Conservation (phyloP, 1,139 yeast genomes). For the Candida gigantensis region DNA sequence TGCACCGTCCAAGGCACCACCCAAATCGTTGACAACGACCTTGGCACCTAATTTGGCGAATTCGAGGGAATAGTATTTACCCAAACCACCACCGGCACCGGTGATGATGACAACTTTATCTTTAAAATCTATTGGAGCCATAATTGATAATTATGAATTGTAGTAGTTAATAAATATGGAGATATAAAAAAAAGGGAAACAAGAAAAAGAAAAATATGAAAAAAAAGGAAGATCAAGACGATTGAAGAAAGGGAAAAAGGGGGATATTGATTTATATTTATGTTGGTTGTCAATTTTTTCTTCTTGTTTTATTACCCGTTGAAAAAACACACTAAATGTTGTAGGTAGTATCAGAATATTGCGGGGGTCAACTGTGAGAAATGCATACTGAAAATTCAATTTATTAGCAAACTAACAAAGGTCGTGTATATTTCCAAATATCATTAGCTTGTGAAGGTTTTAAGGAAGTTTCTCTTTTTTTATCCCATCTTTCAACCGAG, state of each 20-base stretch:
- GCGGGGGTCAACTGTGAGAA: too few species aligned
- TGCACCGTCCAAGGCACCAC: constrained; percentile 77
- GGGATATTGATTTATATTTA: too few species aligned
- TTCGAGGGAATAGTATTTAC: constrained; percentile 82
- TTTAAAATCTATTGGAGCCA: constrained; percentile 55
- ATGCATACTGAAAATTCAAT: too few species aligned
- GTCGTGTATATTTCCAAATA: neutral
- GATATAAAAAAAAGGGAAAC: neutral
- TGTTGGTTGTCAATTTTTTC: too few species aligned
- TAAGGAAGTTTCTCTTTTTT: neutral
- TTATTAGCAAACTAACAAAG: too few species aligned
- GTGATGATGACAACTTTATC: constrained; percentile 89
- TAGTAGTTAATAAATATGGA: neutral
- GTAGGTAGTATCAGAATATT: too few species aligned
- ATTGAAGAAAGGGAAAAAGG: too few species aligned
- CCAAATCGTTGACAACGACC: constrained; percentile 91
- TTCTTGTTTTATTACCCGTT: too few species aligned
- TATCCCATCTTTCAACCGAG: neutral
- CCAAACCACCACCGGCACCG: constrained; percentile 98
- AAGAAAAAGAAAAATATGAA: neutral
- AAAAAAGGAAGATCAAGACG: too few species aligned
- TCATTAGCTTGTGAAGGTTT: constrained; percentile 1
- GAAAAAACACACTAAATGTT: too few species aligned
- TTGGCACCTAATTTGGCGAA: constrained; percentile 90
- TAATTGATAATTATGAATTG: constrained; percentile 11